Conservation (phyloP, 202 grass and related monocot species). For the Setaria italica region DNA sequence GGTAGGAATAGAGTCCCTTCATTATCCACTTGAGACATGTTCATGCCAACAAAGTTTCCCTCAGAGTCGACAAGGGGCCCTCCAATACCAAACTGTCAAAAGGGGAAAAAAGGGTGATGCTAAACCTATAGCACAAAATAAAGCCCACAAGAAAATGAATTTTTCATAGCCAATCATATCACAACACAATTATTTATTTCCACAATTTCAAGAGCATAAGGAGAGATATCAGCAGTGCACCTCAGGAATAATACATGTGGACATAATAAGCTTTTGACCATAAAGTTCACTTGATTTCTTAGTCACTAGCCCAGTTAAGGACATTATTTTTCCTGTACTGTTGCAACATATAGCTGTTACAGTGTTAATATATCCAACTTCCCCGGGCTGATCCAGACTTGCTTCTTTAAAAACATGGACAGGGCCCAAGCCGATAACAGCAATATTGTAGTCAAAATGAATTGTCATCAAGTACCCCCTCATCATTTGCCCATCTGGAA, state of each 20-base stretch:
- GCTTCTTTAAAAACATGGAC: background rate
- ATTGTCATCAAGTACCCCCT: background rate
- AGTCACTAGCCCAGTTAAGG: background rate
- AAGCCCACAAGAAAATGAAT: background rate
- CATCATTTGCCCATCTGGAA: background rate
- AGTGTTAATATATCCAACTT: background rate
- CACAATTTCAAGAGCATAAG: background rate
- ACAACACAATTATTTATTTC: background rate
- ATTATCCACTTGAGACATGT: background rate
- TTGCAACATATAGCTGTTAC: background rate
- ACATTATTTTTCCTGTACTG: background rate
- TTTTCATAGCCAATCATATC: background rate
- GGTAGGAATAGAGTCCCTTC: background rate
- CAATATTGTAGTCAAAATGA: background rate
- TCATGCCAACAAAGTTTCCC: background rate
- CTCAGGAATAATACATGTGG: background rate
- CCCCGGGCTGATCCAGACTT: background rate
- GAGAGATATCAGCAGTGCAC: background rate
- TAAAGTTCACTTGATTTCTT: background rate
- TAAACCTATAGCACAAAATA: background rate
- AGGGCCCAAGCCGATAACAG: background rate
- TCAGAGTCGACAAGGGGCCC: background rate
- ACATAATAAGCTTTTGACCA: background rate
- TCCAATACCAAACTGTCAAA: background rate
- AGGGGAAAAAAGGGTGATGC: background rate